Evolutionary conservation across 169 alveolate genomes (phyloP).

Genomic region (Cryptosporidium bovis): DNA sequence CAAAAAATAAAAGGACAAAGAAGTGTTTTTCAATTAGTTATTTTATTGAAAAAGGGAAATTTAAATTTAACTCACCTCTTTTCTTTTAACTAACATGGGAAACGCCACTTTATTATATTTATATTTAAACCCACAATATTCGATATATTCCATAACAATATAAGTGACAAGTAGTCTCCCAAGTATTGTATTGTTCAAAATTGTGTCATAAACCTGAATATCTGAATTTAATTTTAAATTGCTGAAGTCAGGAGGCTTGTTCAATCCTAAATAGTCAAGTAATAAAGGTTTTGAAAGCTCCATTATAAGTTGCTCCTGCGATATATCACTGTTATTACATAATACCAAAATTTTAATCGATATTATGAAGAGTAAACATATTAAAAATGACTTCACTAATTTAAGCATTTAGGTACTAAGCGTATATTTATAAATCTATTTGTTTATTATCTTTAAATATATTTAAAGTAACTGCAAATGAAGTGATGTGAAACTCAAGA

Average conservation of each 20-base stretch:
- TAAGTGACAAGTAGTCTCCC: not conserved
- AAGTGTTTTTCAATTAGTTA: not conserved
- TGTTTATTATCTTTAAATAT: too few relatives aligned
- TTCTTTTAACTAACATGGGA: constrained; percentile 51
- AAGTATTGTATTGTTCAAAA: not conserved
- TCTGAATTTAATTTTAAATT: not conserved
- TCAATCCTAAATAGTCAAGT: constrained; percentile 2
- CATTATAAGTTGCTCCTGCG: not conserved
- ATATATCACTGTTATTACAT: not conserved
- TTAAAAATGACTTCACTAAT: too few relatives aligned
- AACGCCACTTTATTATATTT: constrained; percentile 15
- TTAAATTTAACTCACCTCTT: constrained; percentile 31
- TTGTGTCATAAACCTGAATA: not conserved
- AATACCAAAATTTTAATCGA: not conserved
- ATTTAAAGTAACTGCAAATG: too few relatives aligned
- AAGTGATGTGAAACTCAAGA: too few relatives aligned
- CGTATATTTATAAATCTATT: too few relatives aligned
- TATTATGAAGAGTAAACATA: too few relatives aligned
- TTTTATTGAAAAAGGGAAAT: not conserved
- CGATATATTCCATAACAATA: not conserved
- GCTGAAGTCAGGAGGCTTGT: not conserved
- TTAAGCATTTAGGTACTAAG: too few relatives aligned
- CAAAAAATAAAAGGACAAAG: not conserved
- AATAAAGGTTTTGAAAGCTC: constrained; percentile 24
- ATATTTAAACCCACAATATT: constrained; percentile 33